phyloP scores from a whole-genome alignment of 768 basidiomycete species.

The Kwoniella europaea region DNA sequence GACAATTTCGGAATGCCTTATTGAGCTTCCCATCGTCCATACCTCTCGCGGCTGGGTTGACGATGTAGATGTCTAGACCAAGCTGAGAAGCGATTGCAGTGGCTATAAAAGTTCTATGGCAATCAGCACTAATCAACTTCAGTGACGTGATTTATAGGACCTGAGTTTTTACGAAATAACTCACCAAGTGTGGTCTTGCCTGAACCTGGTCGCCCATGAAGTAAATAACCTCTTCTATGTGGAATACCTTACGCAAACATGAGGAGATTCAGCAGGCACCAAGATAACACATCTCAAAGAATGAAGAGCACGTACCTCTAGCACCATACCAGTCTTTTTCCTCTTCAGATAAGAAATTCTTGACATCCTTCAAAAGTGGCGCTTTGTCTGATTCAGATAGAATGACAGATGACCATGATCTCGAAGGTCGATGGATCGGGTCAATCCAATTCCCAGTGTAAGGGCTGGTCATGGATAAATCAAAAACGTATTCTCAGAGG shows the following conservation, averaged over 20 bases:
- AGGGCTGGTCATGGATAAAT: constrained; percentile 1
- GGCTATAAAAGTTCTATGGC: too few relatives aligned
- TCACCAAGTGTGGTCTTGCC: constrained; percentile 44
- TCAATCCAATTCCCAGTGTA: constrained; percentile 23
- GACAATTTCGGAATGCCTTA: constrained; percentile 83
- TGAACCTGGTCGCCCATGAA: constrained; percentile 46
- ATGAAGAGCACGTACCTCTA: constrained; percentile 35
- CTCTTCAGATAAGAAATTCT: constrained; percentile 46
- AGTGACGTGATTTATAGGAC: too few relatives aligned
- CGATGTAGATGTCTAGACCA: constrained; percentile 88
- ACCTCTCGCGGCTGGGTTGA: constrained; percentile 58
- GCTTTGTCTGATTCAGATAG: constrained; percentile 48
- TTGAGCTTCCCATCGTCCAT: constrained; percentile 77
- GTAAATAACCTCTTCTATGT: constrained; percentile 49
- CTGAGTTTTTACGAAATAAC: too few relatives aligned
- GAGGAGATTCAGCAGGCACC: background rate
- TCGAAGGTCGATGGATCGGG: constrained; percentile 36
- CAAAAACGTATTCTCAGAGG: background rate
- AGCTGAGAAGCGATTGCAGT: constrained; percentile 80
- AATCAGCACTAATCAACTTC: too few relatives aligned
- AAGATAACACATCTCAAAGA: background rate
- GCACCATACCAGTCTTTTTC: constrained; percentile 49
- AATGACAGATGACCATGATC: constrained; percentile 50
- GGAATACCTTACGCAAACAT: too few relatives aligned
- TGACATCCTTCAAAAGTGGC: constrained; percentile 40